Evolutionary conservation across 2,329 filamentous ascomycete species (phyloP).

Genomic region (Zymoseptoria tritici): DNA sequence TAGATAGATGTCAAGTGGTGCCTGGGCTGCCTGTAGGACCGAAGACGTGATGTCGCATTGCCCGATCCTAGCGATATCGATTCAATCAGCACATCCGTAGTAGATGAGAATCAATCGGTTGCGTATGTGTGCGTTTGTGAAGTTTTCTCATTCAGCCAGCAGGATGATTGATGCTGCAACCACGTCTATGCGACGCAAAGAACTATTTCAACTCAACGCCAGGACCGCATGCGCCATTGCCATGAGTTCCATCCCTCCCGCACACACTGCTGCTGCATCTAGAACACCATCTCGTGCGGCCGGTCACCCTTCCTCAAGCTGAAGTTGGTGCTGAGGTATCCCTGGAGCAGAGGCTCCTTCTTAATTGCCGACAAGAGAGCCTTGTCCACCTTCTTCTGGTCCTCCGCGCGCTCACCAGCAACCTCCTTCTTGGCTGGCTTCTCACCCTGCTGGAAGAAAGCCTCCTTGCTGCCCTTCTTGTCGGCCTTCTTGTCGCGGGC

Average conservation of each 20-base stretch:
- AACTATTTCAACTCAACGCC: neutral
- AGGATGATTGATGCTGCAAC: neutral
- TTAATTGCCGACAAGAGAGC: slow-evolving; percentile 90
- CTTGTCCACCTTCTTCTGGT: slow-evolving; percentile 99
- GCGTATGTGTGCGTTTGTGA: neutral
- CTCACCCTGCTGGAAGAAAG: slow-evolving; percentile 99
- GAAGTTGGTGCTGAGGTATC: slow-evolving; percentile 94
- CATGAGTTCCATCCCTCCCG: slow-evolving; percentile 12
- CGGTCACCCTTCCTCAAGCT: slow-evolving; percentile 98
- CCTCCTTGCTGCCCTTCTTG: slow-evolving; percentile 85
- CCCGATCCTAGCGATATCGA: neutral
- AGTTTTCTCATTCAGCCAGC: neutral
- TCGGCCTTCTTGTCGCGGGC: slow-evolving; percentile 88
- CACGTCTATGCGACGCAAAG: neutral
- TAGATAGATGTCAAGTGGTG: too few species aligned
- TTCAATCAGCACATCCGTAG: neutral
- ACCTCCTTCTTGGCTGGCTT: slow-evolving; percentile 98
- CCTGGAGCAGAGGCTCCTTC: slow-evolving; percentile 90
- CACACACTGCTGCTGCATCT: slow-evolving; percentile 40
- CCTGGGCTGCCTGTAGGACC: too few species aligned
- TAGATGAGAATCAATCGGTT: neutral
- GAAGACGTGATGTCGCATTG: too few species aligned
- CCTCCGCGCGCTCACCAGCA: slow-evolving; percentile 80
- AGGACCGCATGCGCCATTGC: slow-evolving; percentile 12
- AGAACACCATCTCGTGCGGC: slow-evolving; percentile 99